Evolutionary conservation across 2,329 filamentous ascomycete genomes (phyloP).

Genomic region (Cryphonectria radicalis): DNA sequence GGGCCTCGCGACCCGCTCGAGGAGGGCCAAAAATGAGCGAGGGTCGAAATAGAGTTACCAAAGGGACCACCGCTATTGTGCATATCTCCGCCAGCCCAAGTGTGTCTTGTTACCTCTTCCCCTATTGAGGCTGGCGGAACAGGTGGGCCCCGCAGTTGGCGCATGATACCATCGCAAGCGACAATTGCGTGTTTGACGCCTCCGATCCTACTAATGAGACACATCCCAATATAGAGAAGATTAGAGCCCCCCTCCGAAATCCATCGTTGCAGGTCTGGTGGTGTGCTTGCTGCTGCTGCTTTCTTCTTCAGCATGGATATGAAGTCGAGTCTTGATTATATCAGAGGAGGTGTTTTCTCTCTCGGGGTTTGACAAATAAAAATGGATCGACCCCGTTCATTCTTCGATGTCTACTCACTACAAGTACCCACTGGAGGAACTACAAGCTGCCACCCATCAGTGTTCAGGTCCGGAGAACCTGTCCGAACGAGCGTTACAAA

Average conservation of each 20-base stretch:
- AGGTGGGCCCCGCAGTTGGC: conserved; percentile 25
- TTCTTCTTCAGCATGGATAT: background rate
- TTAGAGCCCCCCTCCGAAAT: background rate
- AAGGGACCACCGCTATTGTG: conserved; percentile 25
- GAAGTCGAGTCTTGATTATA: background rate
- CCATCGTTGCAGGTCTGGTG: background rate
- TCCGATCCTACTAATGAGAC: conserved; percentile 14
- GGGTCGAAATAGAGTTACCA: conserved; percentile 21
- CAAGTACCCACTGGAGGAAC: background rate
- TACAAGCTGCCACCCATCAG: background rate
- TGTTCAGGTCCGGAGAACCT: background rate
- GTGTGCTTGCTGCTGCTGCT: background rate
- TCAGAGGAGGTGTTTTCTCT: background rate
- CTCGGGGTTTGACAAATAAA: too few relatives aligned
- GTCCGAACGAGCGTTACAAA: background rate
- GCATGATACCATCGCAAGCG: conserved; percentile 30
- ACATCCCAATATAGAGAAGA: conserved; percentile 25
- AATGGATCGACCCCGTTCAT: background rate
- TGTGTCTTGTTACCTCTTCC: conserved; percentile 9
- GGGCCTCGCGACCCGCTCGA: conserved; percentile 13
- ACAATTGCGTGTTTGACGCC: conserved; percentile 29
- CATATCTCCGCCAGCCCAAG: conserved; percentile 21
- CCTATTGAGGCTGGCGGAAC: conserved; percentile 21
- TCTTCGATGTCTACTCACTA: background rate
- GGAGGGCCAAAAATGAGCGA: conserved; percentile 15